Base-by-base conservation (phyloP, 2,329 filamentous ascomycete genomes). In the Penicillium sclerotigenum region DNA sequence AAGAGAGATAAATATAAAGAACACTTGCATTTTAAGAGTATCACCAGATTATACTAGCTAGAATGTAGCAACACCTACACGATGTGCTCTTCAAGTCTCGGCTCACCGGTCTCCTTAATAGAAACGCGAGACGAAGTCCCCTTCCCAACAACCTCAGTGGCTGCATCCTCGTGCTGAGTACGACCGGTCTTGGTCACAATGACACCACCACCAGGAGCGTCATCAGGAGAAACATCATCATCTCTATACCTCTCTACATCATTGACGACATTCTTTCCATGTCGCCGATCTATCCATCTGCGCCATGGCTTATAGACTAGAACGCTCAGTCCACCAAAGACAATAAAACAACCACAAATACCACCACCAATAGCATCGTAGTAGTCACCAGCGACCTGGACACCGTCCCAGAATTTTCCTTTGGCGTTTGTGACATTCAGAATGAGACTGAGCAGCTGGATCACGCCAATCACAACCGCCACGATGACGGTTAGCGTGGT, bases 321-420 rank as follows among this genome's bases (percentile, higher is more conserved):
- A 0, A 96, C 82, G 8, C 90, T 91, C 0, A 89, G 79, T 0
- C 84, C 72, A 0, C 91, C 93, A 45, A 91, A 87, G 0, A 96
- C 72, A 0, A 96, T 75, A 65, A 97, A 97, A 0, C 90, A 80
- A 0, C 87, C 91, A 61, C 92, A 96, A 33, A 99, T 96, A 16
- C 82, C 83, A 1, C 90, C 94, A 10, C 92, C 91, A 43, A 96
- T 87, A 58, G 93, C 83, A 73, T 96, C 90, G 64, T 91, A 96
- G 69, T 91, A 81, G 60, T 96, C 90, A 0, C 89, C 86, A 1
- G 88, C 85, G 0, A 80, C 83, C 47, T 85, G 83, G 0, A 97
- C 88, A 0, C 91, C 92, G 50, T 96, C 87, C 94, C 94, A 97
- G 73, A 97, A 97, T n/a, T 73, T 73, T 0, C 91, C 91, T 16